Evolutionary conservation across 2,329 filamentous ascomycete genomes (phyloP).

Genomic region (Penicillium nordicum): DNA sequence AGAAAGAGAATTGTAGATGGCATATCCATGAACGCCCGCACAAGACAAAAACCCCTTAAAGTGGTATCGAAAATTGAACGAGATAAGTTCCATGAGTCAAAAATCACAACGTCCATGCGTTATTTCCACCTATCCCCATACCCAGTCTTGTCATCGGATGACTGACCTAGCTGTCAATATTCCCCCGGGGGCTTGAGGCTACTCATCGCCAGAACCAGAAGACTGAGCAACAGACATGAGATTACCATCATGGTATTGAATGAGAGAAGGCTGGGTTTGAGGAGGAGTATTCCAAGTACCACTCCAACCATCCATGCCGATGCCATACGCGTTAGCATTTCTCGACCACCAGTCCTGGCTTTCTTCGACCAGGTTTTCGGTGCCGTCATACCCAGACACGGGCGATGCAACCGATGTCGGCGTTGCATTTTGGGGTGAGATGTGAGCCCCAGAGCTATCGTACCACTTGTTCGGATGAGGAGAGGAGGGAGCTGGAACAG

Average conservation of each 20-base stretch:
- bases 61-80: conserved; percentile 2
- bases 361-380: conserved; percentile 60
- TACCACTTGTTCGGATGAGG: conserved; percentile 34
- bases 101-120: background rate
- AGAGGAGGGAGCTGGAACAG: conserved; percentile 13
- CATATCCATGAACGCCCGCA: background rate
- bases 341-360: conserved; percentile 63
- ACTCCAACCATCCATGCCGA: conserved; percentile 62
- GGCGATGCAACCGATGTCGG: conserved; percentile 33
- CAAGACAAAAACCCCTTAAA: background rate
- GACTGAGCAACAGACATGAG: conserved; percentile 1
- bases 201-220: background rate
- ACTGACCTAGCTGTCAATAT: background rate
- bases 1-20: background rate
- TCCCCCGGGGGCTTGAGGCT: background rate
- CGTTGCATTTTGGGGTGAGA: conserved; percentile 17
- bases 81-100: background rate
- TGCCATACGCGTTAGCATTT: conserved; percentile 59
- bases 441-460: conserved; percentile 7
- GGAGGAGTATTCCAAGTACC: conserved; percentile 28
- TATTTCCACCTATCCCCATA: conserved; percentile 17
- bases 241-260: conserved; percentile 11
- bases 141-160: background rate
- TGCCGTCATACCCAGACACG: conserved; percentile 55
- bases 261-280: conserved; percentile 5